These are phyloP conservation scores for Solanum arcanum DNA, from an alignment of 257 asterid species.

Conservation along the genomic window DNA sequence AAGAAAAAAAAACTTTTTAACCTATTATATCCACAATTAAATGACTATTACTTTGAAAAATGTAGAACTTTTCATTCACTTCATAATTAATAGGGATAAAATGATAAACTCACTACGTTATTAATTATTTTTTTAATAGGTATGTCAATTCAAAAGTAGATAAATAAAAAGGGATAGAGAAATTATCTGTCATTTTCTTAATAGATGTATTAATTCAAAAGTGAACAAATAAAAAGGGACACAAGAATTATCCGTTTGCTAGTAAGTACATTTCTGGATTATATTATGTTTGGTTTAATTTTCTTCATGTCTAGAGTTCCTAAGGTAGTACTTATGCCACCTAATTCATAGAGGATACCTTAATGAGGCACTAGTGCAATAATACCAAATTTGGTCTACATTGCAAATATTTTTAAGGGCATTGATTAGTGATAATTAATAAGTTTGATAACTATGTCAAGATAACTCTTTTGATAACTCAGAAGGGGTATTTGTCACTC, in stretches of 20 bases:
- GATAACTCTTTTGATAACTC: not conserved
- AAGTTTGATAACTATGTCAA: not conserved
- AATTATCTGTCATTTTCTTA: too few species aligned
- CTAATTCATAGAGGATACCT: not conserved
- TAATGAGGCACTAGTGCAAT: not conserved
- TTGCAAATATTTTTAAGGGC: not conserved
- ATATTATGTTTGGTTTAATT: not conserved
- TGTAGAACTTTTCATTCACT: too few species aligned
- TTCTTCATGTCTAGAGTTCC: not conserved
- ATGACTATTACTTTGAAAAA: too few species aligned
- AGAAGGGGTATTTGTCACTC: not conserved
- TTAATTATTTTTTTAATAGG: too few species aligned
- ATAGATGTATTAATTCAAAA: too few species aligned
- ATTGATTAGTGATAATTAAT: not conserved
- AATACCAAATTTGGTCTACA: not conserved
- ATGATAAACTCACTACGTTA: too few species aligned
- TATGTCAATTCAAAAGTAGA: too few species aligned
- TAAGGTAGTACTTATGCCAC: not conserved
- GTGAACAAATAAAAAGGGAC: too few species aligned
- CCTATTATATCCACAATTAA: too few species aligned
- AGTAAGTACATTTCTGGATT: not conserved
- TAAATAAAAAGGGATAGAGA: too few species aligned
- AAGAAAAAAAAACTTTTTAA: too few species aligned
- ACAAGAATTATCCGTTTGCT: not conserved
- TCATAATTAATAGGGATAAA: too few species aligned